These are phyloP conservation scores for Volvox carteri DNA, from an alignment of 163 green algal species.

Conservation along the genomic window DNA sequence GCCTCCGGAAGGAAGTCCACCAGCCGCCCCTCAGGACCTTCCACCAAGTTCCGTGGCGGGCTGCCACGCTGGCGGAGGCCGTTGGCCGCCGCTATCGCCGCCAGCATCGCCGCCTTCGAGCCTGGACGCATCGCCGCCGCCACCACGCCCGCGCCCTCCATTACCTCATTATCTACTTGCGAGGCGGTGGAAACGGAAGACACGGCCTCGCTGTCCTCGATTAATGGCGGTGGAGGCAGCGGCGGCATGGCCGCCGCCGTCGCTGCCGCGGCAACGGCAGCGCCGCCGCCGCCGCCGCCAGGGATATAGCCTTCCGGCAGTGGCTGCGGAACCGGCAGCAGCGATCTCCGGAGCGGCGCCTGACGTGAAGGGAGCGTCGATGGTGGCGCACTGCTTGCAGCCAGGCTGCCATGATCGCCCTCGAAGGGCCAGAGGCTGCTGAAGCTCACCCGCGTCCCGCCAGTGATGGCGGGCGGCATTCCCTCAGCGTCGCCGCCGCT, in stretches of 20 bases:
- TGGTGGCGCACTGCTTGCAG: neutral
- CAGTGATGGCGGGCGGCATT: too few species aligned
- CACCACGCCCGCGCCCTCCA: neutral
- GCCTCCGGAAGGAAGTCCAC: conserved; percentile 47
- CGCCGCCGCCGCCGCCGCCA: conserved; percentile 1
- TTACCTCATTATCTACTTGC: neutral
- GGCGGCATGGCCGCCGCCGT: neutral
- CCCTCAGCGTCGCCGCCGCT: neutral
- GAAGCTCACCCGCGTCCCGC: conserved; percentile 1
- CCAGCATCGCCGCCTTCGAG: neutral
- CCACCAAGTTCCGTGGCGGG: conserved; percentile 14
- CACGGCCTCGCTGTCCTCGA: neutral
- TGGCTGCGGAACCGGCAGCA: conserved; percentile 15
- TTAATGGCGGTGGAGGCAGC: neutral
- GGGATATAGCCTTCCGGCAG: conserved; percentile 44
- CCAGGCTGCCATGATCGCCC: conserved; percentile 32
- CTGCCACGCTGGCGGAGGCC: conserved; percentile 3
- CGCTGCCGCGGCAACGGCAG: neutral
- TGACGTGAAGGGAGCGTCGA: conserved; percentile 35
- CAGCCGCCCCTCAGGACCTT: conserved; percentile 14
- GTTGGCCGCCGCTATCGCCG: neutral
- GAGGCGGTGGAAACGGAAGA: neutral
- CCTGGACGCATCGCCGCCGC: neutral
- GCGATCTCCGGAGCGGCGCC: neutral
- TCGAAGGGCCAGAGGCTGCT: conserved; percentile 31